Base-by-base conservation (phyloP, 371 early-diverging fungal genomes). In the Actinomucor elegans region DNA sequence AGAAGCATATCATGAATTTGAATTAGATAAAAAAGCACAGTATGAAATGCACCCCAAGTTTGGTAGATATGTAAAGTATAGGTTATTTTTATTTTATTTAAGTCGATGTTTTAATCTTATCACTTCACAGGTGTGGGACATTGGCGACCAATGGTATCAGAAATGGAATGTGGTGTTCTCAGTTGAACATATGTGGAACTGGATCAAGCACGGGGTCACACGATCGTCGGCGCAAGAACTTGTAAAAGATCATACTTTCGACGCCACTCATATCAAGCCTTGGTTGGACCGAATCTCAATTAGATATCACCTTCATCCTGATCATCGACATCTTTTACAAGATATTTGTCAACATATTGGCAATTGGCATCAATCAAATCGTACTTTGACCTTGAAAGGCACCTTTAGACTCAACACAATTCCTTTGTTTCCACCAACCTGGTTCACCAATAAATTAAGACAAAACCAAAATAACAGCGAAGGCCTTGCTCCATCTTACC, bases 61-160 rank as follows among this genome's bases (percentile, higher is more conserved):
- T 61, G 74, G 74, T 35, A 55, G 74, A 36, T 74, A 74, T 67
- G 74, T 63, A 66, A 70, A 21, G 34, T 45, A 28, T 21, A 24
- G 15, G 27, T 36, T 12, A 28, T 14, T 3, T 29, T 6, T 26
- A 23, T 4, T 48, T 18, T 3, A 40, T 32, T 46, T 27, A 9
- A 20, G 3, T 7, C 7, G 11, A 33, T 37, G 15, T 57, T 37
- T 40, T 43, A 38, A 28, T 52, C 23, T 36, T 23, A 15, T 4
- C 17, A 0, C 8, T 35, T 21, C 18, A 15, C 54, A 74, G 74
- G 74, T 74, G 11, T 74, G 74, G 74, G 74, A 74, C 50, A 47
- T 70, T 17, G 68, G 54, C 26, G 74, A 74, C 59, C 74, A 74
- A 56, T 74, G 74, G 74, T 70, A 70, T 65, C 70, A 70, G 41